These are phyloP conservation scores for Cryptococcus wingfieldii DNA, from an alignment of 1,284 basidiomycete genomes.

Conservation along the genomic window DNA sequence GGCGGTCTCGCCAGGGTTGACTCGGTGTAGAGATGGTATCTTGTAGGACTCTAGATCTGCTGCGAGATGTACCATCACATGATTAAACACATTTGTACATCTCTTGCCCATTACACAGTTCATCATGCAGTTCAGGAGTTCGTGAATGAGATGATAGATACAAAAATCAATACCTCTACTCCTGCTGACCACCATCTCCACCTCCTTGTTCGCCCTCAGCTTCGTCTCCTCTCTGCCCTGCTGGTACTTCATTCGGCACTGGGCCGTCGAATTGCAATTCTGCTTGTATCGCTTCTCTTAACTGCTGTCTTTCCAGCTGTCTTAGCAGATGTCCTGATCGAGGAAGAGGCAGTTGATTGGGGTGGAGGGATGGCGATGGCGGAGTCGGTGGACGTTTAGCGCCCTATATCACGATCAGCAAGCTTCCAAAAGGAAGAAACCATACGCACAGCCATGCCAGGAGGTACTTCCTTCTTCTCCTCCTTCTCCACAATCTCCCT, in stretches of 20 bases:
- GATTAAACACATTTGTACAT: no score
- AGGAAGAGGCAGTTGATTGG: constrained; percentile 19
- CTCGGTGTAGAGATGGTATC: constrained; percentile 11
- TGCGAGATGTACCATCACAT: not conserved
- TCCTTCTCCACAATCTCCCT: constrained; percentile 29
- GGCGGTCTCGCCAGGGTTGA: constrained; percentile 79
- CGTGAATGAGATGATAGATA: no score
- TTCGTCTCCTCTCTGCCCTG: not conserved
- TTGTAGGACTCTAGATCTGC: not conserved
- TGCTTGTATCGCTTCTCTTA: constrained; percentile 17
- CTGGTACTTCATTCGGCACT: constrained; percentile 42
- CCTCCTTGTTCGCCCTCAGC: not conserved
- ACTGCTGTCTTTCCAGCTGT: constrained; percentile 33
- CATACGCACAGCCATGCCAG: constrained; percentile 41
- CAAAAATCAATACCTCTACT: no score
- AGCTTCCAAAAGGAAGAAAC: not conserved
- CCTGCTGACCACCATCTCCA: not conserved
- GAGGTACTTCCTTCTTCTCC: constrained; percentile 38
- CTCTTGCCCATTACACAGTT: no score
- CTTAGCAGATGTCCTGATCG: constrained; percentile 36
- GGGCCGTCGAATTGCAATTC: constrained; percentile 43
- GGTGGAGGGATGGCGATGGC: constrained; percentile 38
- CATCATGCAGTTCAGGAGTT: no score
- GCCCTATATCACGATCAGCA: constrained; percentile 22
- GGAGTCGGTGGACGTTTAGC: constrained; percentile 45